phyloP scores from a whole-genome alignment of 805 yeast species.

The Blastobotrys peoriensis region DNA sequence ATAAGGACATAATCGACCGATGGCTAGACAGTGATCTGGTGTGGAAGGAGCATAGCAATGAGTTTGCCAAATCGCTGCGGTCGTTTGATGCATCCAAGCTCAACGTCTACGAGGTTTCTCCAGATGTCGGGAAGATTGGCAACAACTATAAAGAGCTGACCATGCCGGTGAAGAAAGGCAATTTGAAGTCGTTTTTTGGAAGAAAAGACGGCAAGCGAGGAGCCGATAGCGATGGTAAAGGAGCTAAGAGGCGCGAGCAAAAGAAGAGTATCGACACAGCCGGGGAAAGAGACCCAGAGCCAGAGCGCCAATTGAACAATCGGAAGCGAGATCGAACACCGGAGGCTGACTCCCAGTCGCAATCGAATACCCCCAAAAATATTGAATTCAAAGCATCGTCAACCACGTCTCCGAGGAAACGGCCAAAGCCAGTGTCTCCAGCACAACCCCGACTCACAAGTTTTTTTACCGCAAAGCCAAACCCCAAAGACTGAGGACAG shows the following conservation, averaged over 20 bases:
- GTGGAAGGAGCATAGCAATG: constrained; percentile 24
- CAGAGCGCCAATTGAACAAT: constrained; percentile 6
- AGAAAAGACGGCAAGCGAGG: constrained; percentile 6
- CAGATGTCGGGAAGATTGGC: constrained; percentile 57
- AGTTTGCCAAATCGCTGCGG: constrained; percentile 38
- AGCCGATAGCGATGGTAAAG: constrained; percentile 8
- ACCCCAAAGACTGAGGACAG: neutral
- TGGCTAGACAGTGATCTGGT: constrained; percentile 47
- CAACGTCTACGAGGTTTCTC: constrained; percentile 49
- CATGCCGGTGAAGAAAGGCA: constrained; percentile 21
- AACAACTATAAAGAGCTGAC: constrained; percentile 42
- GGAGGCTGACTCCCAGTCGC: too few relatives aligned
- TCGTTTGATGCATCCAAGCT: constrained; percentile 35
- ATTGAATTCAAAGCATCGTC: constrained; percentile 3
- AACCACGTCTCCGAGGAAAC: constrained; percentile 3
- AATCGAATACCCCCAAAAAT: too few relatives aligned
- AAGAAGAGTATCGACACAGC: neutral
- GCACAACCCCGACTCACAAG: neutral
- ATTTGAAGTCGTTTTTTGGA: neutral
- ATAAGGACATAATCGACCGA: constrained; percentile 45
- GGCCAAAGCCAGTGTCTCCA: neutral
- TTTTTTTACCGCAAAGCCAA: neutral
- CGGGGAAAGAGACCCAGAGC: constrained; percentile 20
- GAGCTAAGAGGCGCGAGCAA: neutral
- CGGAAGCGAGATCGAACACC: neutral